These are phyloP conservation scores for Millerago galiae DNA, from an alignment of 805 yeast genomes.

Conservation along the genomic window DNA sequence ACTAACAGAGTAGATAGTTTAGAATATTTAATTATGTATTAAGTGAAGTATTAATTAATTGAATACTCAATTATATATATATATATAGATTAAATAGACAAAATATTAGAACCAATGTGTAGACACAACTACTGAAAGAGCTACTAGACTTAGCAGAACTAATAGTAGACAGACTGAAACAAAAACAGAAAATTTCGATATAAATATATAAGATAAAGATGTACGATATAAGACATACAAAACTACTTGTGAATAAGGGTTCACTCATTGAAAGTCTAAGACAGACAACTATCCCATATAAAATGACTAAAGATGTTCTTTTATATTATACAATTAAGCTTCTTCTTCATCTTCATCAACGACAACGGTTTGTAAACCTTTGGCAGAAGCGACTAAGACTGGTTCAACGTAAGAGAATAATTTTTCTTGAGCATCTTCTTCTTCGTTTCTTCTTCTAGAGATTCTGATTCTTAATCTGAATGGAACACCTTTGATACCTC, in stretches of 20 bases:
- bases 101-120: too few species aligned
- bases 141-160: too few species aligned
- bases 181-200: too few species aligned
- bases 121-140: too few species aligned
- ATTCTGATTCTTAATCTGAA: conserved; percentile 97
- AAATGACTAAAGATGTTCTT: conserved; percentile 9
- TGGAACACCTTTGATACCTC: conserved; percentile 99
- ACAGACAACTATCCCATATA: conserved; percentile 10
- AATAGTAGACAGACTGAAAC: too few species aligned
- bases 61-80: too few species aligned
- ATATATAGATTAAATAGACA: too few species aligned
- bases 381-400: conserved; percentile 87
- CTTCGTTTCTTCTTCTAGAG: conserved; percentile 99
- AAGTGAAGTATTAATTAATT: too few species aligned
- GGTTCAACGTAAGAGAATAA: conserved; percentile 98
- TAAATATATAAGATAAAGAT: too few species aligned
- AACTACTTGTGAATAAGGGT: conserved; percentile 12
- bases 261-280: conserved; percentile 10
- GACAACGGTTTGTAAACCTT: conserved; percentile 97
- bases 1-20: too few species aligned
- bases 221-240: too few species aligned
- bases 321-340: conserved; percentile 13
- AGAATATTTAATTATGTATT: too few species aligned
- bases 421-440: conserved; percentile 98
- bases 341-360: conserved; percentile 45